Base-by-base conservation (phyloP, 2,329 filamentous ascomycete genomes). In the Penicillium vulpinum region DNA sequence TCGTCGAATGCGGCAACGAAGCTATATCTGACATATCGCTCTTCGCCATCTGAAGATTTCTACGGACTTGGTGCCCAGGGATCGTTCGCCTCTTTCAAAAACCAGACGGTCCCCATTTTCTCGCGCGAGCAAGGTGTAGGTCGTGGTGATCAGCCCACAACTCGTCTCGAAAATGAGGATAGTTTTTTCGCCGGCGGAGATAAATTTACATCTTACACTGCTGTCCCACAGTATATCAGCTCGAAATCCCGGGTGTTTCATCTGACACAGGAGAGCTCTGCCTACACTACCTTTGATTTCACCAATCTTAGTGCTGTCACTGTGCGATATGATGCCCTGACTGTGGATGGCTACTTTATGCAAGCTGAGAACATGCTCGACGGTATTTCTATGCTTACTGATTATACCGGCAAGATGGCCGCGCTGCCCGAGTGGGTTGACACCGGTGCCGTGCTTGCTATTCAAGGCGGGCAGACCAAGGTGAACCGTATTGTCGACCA, bases 401-500 rank as follows among this genome's bases (percentile, higher is more conserved):
- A 68, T 24, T 71, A 70, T 33, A 73, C 71, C 31, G 72, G 73
- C 6, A 62, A 67, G 7, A 72, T 73, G 70, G 66, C 70, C 26
- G 62, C 65, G 21, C 57, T 75, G 18, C 73, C 72, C 10, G 60
- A 55, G 4, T 66, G 65, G 65, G 65, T 64, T 1, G 65, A 67
- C n/a, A 56, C 68, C 1, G 72, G 72, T 35, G 71, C 73, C 6
- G 69, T 75, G 16, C 63, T 74, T 5, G 73, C 70, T n/a, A 72
- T 75, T 39, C 71, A 75, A 58, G 72, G 72, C 33, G 72, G 72
- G 1, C 69, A 75, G 54, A 58, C 60, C 16, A 75, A 75, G 62
- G 71, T 74, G 26, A 67, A 72, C 31, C 43, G 57, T 0, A 73
- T 75, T 41, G 67, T 75, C n/a, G 44, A 69, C 29, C 61, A 70